Base-by-base conservation (phyloP, 2,329 filamentous ascomycete genomes). In the Fusarium secorum region DNA sequence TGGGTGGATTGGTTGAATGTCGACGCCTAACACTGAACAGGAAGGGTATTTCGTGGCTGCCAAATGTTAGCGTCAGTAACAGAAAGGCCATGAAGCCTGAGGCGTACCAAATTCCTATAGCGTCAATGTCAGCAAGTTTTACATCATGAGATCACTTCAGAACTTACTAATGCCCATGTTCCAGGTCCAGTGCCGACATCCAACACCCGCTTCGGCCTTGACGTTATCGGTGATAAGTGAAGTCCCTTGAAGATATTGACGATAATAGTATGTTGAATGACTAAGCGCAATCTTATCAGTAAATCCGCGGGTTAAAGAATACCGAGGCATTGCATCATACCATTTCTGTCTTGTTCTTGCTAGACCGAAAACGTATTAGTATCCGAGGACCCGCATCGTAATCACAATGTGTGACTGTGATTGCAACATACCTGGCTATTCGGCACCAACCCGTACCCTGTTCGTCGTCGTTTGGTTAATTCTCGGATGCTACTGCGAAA, bases 311-410 rank as follows among this genome's bases (percentile, higher is more conserved):
- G 56, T 39, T 51, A 44, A 32, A 24, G 13, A 35, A 11, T 26
- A 30, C 28, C 28, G 38, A 42, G n/a, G 20, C 22, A 26, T 8
- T 1, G n/a, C n/a, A 35, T 36, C 33, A 41, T 74, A 74, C 71
- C 62, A 74, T 74, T 74, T 64, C 71, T 60, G 60, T 74, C 71
- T 74, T 70, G 65, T 61, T 74, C 71, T 72, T 74, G 59, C 71
- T 74, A 60, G 17, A 55, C 42, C 39, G 3, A 49, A 59, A 57
- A 39, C 33, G 59, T 46, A 53, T 73, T 60, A 73, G 71, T 28
- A 24, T 44, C 4, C 5, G 18, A 6, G 24, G 11, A 11, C 30
- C 30, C n/a, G 11, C 24, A n/a, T 26, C 9, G 30, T 22, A 32
- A 32, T 48, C 22, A 11, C 35, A 28, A 1, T 5, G 3, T 28